Percentiles rank a stretch among this genome's conserved stretches.
Evolutionary conservation across 2,329 filamentous ascomycete species (phyloP).

Genomic region (Mycosphaerelloides madeirae): DNA sequence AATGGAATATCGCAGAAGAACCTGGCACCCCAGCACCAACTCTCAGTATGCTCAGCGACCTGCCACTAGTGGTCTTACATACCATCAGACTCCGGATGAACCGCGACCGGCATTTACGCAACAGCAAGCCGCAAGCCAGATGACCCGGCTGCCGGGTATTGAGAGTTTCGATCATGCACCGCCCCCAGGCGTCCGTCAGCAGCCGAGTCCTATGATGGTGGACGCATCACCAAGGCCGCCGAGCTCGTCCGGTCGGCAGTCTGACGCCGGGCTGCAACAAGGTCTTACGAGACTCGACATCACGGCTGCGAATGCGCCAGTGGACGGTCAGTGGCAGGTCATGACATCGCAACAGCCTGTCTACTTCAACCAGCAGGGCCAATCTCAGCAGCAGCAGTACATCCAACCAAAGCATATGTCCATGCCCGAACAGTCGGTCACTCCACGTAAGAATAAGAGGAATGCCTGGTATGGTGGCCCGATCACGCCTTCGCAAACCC

Average conservation of each 20-base stretch:
- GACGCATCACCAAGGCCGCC: slow-evolving; percentile 44
- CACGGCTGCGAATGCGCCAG: slow-evolving; percentile 40
- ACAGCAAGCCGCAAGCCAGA: slow-evolving; percentile 53
- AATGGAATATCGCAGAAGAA: slow-evolving; percentile 74
- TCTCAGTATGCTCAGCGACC: slow-evolving; percentile 57
- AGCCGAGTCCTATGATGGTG: slow-evolving; percentile 71
- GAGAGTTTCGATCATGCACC: slow-evolving; percentile 82
- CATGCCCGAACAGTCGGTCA: slow-evolving; percentile 41
- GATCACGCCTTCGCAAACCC: slow-evolving; percentile 18
- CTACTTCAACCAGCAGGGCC: slow-evolving; percentile 14
- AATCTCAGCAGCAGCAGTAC: slow-evolving; percentile 26
- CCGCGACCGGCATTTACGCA: slow-evolving; percentile 53
- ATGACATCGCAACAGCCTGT: slow-evolving; percentile 17
- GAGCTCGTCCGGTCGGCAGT: slow-evolving; percentile 38
- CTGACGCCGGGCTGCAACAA: slow-evolving; percentile 60
- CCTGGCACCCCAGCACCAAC: slow-evolving; percentile 80
- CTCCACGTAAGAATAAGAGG: slow-evolving; percentile 58
- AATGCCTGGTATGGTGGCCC: slow-evolving; percentile 68
- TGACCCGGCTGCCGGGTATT: slow-evolving; percentile 76
- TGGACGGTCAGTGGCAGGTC: slow-evolving; percentile 27
- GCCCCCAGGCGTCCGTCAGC: slow-evolving; percentile 56
- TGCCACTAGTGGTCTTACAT: slow-evolving; percentile 67
- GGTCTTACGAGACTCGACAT: slow-evolving; percentile 65
- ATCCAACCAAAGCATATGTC: slow-evolving; percentile 33
- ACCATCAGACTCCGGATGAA: slow-evolving; percentile 66